These are phyloP conservation scores for Apiosordaria backusii DNA, from an alignment of 495 filamentous ascomycete genomes.

Conservation along the genomic window DNA sequence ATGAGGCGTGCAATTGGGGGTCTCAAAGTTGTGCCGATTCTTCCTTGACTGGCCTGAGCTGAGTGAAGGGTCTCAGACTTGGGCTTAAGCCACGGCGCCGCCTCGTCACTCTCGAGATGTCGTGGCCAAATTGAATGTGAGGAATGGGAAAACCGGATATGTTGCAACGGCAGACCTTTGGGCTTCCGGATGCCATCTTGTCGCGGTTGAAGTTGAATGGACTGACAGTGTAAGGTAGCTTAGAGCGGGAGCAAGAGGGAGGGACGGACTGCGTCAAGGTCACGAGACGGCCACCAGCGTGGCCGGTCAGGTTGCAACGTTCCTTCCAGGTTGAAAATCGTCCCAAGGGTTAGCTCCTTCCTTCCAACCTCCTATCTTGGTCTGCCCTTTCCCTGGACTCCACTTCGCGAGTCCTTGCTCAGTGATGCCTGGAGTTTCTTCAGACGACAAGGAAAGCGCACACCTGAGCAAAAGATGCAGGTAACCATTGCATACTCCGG, in stretches of 20 bases:
- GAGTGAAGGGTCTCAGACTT: too few relatives aligned
- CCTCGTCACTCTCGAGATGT: not conserved
- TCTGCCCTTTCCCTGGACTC: too few relatives aligned
- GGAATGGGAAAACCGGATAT: not conserved
- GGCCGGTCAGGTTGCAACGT: not conserved
- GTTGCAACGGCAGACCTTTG: not conserved
- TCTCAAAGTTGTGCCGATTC: too few relatives aligned
- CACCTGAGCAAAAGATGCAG: too few relatives aligned
- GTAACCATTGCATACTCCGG: too few relatives aligned
- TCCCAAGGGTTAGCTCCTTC: not conserved
- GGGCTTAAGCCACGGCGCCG: not conserved
- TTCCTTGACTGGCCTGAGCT: not conserved
- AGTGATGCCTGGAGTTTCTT: not conserved
- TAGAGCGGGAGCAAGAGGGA: too few relatives aligned
- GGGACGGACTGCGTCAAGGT: too few relatives aligned
- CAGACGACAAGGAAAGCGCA: too few relatives aligned
- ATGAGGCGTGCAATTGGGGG: not conserved
- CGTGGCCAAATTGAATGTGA: not conserved
- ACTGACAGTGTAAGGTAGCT: too few relatives aligned
- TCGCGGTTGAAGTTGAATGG: too few relatives aligned
- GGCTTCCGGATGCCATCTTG: not conserved
- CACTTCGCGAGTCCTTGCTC: not conserved
- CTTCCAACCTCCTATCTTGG: not conserved
- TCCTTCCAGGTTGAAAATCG: not conserved
- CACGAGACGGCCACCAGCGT: not conserved